Evolutionary conservation across 768 basidiomycete genomes (phyloP).

Genomic region (Kwoniella pini): DNA sequence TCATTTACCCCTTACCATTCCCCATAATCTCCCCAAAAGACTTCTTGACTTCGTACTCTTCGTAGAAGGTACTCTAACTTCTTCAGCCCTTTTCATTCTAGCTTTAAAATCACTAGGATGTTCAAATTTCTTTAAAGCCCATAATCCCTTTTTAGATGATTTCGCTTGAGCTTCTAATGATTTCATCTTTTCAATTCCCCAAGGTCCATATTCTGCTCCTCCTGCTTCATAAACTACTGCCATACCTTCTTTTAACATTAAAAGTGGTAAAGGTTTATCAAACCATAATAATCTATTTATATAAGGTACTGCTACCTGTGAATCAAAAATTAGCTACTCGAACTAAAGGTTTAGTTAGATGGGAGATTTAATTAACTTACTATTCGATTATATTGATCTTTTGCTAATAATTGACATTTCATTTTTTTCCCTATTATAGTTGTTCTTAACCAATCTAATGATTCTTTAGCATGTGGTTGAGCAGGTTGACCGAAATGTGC

Average conservation of each 20-base stretch:
- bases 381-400: conserved; percentile 81
- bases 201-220: conserved; percentile 75
- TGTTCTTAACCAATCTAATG: conserved; percentile 61
- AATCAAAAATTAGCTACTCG: not conserved
- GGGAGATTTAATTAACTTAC: conserved; percentile 60
- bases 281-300: conserved; percentile 63
- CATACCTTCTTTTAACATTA: conserved; percentile 80
- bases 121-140: conserved; percentile 64
- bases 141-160: conserved; percentile 69
- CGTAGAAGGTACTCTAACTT: conserved; percentile 13
- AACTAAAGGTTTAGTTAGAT: too few relatives aligned
- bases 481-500: conserved; percentile 79
- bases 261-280: conserved; percentile 62
- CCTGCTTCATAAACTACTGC: conserved; percentile 73
- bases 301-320: conserved; percentile 69
- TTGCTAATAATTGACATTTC: conserved; percentile 69
- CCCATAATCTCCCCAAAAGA: conserved; percentile 2
- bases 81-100: conserved; percentile 54
- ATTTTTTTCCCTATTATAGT: conserved; percentile 57
- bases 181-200: conserved; percentile 67
- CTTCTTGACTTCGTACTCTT: not conserved
- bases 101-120: conserved; percentile 80
- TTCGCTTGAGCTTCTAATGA: conserved; percentile 68
- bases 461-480: conserved; percentile 74
- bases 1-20: conserved; percentile 6